Evolutionary conservation across 2,329 filamentous ascomycete species (phyloP).

Genomic region (Berkeleyomyces basicola): DNA sequence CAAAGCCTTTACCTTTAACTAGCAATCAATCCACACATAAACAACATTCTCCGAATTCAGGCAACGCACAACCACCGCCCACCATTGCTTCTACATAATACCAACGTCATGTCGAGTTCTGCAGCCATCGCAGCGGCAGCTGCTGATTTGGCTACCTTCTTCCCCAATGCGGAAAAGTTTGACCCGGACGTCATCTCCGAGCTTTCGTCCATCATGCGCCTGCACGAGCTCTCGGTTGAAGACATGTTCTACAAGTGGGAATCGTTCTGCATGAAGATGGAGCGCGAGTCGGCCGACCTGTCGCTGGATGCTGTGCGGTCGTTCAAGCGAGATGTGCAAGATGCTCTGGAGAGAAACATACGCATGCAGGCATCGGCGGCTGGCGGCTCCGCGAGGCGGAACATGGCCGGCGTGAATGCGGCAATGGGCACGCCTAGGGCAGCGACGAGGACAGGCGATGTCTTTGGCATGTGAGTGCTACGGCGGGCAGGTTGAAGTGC

Average conservation of each 20-base stretch:
- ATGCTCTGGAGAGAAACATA: constrained; percentile 62
- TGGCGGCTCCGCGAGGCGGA: constrained; percentile 28
- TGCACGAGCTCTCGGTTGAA: constrained; percentile 66
- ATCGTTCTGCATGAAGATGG: constrained; percentile 91
- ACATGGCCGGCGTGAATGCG: constrained; percentile 38
- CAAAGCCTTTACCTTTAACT: not conserved
- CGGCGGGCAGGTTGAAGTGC: not conserved
- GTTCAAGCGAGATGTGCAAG: constrained; percentile 77
- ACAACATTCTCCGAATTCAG: not conserved
- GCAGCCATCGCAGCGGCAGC: constrained; percentile 4
- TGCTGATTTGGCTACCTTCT: constrained; percentile 28
- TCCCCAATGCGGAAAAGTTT: constrained; percentile 43
- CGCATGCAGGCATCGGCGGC: constrained; percentile 24
- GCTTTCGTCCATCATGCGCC: constrained; percentile 67
- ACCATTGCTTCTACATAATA: not conserved
- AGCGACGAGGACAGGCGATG: constrained; percentile 40
- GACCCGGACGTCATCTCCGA: constrained; percentile 65
- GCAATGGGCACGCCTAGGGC: constrained; percentile 46
- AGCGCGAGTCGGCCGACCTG: constrained; percentile 51
- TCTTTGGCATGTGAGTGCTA: constrained; percentile 56
- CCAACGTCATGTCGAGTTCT: constrained; percentile 1
- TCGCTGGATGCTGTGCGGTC: constrained; percentile 54
- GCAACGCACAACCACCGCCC: not conserved
- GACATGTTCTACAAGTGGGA: constrained; percentile 99
- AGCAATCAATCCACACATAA: not conserved